Evolutionary conservation across 495 filamentous ascomycete genomes (phyloP), one percentile per base, ranked within the genome.

Genomic region (Pyronema domesticum): DNA sequence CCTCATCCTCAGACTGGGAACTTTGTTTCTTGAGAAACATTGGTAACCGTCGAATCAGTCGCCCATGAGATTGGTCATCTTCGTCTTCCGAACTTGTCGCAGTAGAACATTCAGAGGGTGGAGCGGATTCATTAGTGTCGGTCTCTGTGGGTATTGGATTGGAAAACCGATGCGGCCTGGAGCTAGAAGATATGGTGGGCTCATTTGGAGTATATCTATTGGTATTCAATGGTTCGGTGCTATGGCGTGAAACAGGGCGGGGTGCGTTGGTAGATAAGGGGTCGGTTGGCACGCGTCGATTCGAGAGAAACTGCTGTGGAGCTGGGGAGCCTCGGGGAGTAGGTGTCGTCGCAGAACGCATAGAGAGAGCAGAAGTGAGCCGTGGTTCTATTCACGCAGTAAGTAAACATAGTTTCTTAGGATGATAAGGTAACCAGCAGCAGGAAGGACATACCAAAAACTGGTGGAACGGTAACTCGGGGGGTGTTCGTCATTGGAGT

Each of bases 1-100:
- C 73, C 10, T 78, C 77, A 45, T 78, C 75, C 3, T 43, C 35
- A 8, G 50, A n/a, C 17, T 50, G 23, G 47, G 13, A 15, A 11
- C 47, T 34, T 23, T 47, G 45, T 23, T 47, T 47, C 45, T 47
- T 14, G 19, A 13, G 47, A 19, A 50, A 50, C 19, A 19, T 35
- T 11, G 18, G 47, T 8, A 50, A 34, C 47, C 47, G 8, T 36
- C 19, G 8, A 11, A 47, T 47, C 9, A 15, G 10, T 15, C n/a
- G 45, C 23, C 23, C 23, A 30, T 30, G 23, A 30, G 23, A 30
- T 14, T 14, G 10, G 13, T 47, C 45, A 47, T 19, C 45, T 1
- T 14, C 45, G 45, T 47, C 45, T 47, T 47, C 45, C 1, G 39
- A 42, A 17, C 11, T 13, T 3, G 39, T 13, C 15, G 39, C 39